Evolutionary conservation across 2,329 filamentous ascomycete species (phyloP), one percentile per base, ranked within the genome.

Genomic region (Aspergillus arachidicola): DNA sequence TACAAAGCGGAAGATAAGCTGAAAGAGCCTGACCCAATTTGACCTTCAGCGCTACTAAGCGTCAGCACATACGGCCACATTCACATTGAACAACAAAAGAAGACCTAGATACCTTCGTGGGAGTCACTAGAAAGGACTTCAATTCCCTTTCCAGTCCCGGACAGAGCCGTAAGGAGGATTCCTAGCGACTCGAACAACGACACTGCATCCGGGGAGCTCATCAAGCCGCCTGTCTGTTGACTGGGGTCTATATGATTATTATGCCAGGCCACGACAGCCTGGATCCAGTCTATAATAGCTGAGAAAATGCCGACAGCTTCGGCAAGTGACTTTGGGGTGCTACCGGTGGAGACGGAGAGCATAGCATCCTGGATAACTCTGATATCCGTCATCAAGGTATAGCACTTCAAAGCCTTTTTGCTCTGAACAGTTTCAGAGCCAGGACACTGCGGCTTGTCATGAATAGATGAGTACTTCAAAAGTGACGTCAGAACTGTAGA

Each of bases 121-220:
- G 66, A 71, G 43, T 74, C 70, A 11, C 71, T 67, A 19, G 78
- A 76, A 46, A 81, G 71, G 36, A 72, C 73, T 28, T 78, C 75
- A 30, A 79, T 53, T 1, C 76, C 77, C 62, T 75, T 79, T 11
- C 68, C 61, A 9, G 75, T 79, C 34, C 72, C 74, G 3, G 77
- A 77, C 53, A 81, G 55, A 26, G 76, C 77, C 41, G 77, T 76
- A 28, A 80, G 70, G 19, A 81, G 64, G 64, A 81, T 78, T 0
- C 79, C 79, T n/a, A 80, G 53, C 23, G 77, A 78, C 65, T 80
- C 79, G 58, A 80, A 79, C 60, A 80, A 67, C 1, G 76, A 75
- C n/a, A 76, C 73, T 19, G 73, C 75, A 66, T 80, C 78, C 6
- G 77, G 73, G 1, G 73, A 77, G 41, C 66, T 72, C 66, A 75